These are phyloP conservation scores for Corymbia citriodora DNA, from an alignment of 441 rosid genomes.

Conservation along the genomic window DNA sequence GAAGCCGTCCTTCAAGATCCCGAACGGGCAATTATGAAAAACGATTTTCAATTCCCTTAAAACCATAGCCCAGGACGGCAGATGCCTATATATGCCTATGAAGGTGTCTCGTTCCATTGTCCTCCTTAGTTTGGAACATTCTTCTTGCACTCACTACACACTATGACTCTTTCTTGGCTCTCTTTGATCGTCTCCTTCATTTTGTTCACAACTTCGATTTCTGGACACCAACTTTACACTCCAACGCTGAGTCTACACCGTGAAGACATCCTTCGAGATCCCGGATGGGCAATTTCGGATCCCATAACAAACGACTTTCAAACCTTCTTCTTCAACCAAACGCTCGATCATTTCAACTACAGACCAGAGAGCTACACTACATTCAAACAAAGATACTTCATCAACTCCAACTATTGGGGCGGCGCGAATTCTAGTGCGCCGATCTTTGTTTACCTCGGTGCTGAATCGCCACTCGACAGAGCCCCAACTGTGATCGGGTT, in stretches of 20 bases:
- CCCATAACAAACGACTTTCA: not conserved
- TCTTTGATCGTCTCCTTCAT: not conserved
- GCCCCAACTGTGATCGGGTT: not conserved
- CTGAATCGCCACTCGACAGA: not conserved
- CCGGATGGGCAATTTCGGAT: not conserved
- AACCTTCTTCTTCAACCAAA: conserved; percentile 16
- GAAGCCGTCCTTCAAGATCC: not conserved
- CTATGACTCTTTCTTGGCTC: not conserved
- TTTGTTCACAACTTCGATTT: not conserved
- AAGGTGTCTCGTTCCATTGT: not conserved
- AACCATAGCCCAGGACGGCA: not conserved
- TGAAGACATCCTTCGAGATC: not conserved
- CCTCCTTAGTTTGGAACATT: not conserved
- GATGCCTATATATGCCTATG: not conserved
- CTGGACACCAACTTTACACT: not conserved
- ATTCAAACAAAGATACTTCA: conserved; percentile 23
- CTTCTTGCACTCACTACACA: not conserved
- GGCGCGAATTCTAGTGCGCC: conserved; percentile 25
- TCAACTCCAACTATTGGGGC: conserved; percentile 35
- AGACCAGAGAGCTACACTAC: conserved; percentile 29
- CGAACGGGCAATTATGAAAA: not conserved
- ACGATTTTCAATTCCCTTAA: not conserved
- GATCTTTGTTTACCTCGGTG: conserved; percentile 22
- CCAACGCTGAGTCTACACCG: not conserved
- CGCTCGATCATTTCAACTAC: conserved; percentile 37